A percentile compares a stretch with the other conserved stretches of the same genome.
These are phyloP conservation scores for Rhododendron williamsianum DNA, from an alignment of 148 eudicot species.

Conservation along the genomic window DNA sequence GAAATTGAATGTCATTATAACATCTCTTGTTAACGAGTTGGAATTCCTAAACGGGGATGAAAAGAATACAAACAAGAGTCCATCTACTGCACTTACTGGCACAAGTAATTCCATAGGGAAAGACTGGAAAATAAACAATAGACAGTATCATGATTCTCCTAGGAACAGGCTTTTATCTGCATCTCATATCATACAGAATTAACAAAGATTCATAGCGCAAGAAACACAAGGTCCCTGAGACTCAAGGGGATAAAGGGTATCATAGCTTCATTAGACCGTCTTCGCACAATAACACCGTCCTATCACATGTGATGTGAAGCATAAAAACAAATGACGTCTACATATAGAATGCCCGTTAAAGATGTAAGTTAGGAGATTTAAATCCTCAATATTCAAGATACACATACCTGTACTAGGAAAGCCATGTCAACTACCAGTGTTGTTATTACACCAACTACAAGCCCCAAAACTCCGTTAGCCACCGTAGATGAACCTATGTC, in stretches of 20 bases:
- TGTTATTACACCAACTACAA: constrained; percentile 91
- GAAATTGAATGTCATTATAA: neutral
- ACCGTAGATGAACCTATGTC: constrained; percentile 99
- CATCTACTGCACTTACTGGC: neutral
- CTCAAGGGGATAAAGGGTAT: neutral
- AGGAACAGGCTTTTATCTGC: neutral
- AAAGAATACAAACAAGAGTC: neutral
- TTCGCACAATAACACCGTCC: neutral
- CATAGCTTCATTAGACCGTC: neutral
- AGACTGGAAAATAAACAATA: neutral
- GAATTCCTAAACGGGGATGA: neutral
- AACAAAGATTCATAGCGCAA: neutral
- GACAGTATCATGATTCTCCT: neutral
- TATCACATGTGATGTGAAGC: neutral
- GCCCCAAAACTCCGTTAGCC: constrained; percentile 98
- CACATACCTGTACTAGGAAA: constrained; percentile 90
- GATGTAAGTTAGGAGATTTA: neutral
- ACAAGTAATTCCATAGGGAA: neutral
- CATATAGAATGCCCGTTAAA: neutral
- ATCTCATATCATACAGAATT: constrained; percentile 1
- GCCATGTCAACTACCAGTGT: constrained; percentile 99
- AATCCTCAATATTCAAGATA: neutral
- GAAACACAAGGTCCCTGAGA: neutral
- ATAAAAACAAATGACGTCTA: neutral
- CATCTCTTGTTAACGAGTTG: neutral